Base-by-base conservation (phyloP, 2,329 filamentous ascomycete species). In the Arthrobotrys entomopaga region DNA sequence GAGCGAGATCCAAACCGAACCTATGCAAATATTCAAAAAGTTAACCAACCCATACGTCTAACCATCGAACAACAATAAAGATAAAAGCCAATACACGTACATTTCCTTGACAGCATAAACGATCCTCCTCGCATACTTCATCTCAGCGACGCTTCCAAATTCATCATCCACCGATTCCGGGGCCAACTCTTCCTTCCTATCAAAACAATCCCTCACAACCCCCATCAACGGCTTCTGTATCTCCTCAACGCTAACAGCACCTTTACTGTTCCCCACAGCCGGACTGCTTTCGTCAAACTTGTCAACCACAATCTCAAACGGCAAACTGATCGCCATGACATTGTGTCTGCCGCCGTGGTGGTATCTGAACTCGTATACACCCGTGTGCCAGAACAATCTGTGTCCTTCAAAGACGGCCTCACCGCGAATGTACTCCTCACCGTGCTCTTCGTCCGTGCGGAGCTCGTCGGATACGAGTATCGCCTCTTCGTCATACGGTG, bases 321-420 rank as follows among this genome's bases (percentile, higher is more conserved):
- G 93, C 77, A 92, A 87, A 3, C 93, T 97, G 74, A 98, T 91
- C 16, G 92, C 88, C 91, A 99, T 95, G 79, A 96, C 93, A 77
- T 91, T 92, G 82, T 99, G 93, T 79, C 90, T 91, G 65, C 93
- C 93, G 78, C 92, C 90, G 82, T 99, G 95, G 82, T 99, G 95
- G 82, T 97, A 97, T 46, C 95, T 89, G 84, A 99, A 96, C 80
- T 99, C 95, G 80, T 97, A 99, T 2, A 96, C 91, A 64, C 95
- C 95, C 75, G 94, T 91, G 0, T 91, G 96, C 95, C 95, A 99
- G 90, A 92, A 99, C 1, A 97, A 86, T 82, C 96, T 97, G 83
- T 98, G 93, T 54, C 95, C 93, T 8, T 89, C 85, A 80, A 99
- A 98, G 11, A 92, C 82, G 79, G 98, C 89, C 80, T 97, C 92